These are phyloP conservation scores for Cladosporium cucumerinum DNA, from an alignment of 2,329 filamentous ascomycete species.

Conservation along the genomic window DNA sequence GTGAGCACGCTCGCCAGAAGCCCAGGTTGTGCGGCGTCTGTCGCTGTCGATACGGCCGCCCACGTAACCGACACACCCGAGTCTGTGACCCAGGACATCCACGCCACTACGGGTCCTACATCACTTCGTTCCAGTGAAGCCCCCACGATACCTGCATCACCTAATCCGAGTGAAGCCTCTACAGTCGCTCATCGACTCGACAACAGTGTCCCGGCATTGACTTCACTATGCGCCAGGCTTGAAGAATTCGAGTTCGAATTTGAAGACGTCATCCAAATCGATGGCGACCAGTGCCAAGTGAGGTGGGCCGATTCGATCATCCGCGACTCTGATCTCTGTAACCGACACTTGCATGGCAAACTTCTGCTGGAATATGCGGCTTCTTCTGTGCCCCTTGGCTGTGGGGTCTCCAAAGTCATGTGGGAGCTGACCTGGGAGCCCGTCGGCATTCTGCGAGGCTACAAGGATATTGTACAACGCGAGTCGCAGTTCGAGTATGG, in stretches of 20 bases:
- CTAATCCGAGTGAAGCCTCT: too few relatives aligned
- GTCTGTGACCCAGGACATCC: too few relatives aligned
- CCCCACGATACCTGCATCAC: too few relatives aligned
- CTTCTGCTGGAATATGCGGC: not conserved
- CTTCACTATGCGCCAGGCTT: not conserved
- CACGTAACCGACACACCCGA: too few relatives aligned
- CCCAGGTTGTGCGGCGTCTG: too few relatives aligned
- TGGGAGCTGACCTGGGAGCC: constrained; percentile 1
- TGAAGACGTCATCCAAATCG: not conserved
- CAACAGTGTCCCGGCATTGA: too few relatives aligned
- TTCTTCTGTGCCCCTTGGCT: not conserved
- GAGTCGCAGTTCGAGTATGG: not conserved
- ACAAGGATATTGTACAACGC: not conserved
- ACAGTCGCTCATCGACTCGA: too few relatives aligned
- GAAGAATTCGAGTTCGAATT: constrained; percentile 1
- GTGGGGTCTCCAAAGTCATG: not conserved
- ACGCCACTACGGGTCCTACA: too few relatives aligned
- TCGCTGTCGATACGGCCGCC: too few relatives aligned
- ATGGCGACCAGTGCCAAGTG: constrained; percentile 3
- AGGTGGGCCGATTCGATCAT: not conserved
- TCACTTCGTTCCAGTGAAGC: too few relatives aligned
- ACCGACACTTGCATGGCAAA: not conserved
- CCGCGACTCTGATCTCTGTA: not conserved
- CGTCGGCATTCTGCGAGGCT: not conserved
- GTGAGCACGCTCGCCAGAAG: too few relatives aligned